These are phyloP conservation scores for Exophiala aquamarina DNA, from an alignment of 2,329 filamentous ascomycete genomes.

Conservation along the genomic window DNA sequence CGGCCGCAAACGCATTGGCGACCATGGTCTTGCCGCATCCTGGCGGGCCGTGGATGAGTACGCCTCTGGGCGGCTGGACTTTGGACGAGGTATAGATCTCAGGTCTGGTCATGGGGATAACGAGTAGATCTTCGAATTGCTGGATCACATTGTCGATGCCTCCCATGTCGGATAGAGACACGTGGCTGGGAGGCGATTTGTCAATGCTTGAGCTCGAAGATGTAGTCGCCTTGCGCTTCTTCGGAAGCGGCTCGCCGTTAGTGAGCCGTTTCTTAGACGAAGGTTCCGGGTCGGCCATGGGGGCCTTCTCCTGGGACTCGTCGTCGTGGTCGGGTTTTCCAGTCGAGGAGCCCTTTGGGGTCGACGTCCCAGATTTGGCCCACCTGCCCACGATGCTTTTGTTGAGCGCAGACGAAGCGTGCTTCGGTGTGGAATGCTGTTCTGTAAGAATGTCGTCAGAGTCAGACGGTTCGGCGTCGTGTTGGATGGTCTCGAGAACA, in stretches of 20 bases:
- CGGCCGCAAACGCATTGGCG: slow-evolving; percentile 74
- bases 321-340: neutral
- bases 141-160: slow-evolving; percentile 72
- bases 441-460: slow-evolving; percentile 48
- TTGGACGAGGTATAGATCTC: slow-evolving; percentile 65
- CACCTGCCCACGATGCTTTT: slow-evolving; percentile 62
- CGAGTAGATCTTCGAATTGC: slow-evolving; percentile 68
- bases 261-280: slow-evolving; percentile 57
- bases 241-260: slow-evolving; percentile 66
- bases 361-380: slow-evolving; percentile 33
- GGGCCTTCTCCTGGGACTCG: neutral
- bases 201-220: slow-evolving; percentile 54
- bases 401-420: slow-evolving; percentile 56
- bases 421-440: slow-evolving; percentile 28
- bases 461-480: slow-evolving; percentile 56
- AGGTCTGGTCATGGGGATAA: slow-evolving; percentile 69
- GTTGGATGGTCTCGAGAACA: slow-evolving; percentile 70
- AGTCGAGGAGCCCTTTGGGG: slow-evolving; percentile 23
- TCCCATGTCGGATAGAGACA: slow-evolving; percentile 71
- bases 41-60: slow-evolving; percentile 78
- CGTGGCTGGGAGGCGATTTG: slow-evolving; percentile 64
- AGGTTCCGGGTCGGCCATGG: slow-evolving; percentile 29
- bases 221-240: slow-evolving; percentile 59
- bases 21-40: slow-evolving; percentile 87
- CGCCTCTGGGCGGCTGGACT: slow-evolving; percentile 69